These are phyloP conservation scores for Botrytis tulipae DNA, from an alignment of 2,329 filamentous ascomycete species.

Conservation along the genomic window DNA sequence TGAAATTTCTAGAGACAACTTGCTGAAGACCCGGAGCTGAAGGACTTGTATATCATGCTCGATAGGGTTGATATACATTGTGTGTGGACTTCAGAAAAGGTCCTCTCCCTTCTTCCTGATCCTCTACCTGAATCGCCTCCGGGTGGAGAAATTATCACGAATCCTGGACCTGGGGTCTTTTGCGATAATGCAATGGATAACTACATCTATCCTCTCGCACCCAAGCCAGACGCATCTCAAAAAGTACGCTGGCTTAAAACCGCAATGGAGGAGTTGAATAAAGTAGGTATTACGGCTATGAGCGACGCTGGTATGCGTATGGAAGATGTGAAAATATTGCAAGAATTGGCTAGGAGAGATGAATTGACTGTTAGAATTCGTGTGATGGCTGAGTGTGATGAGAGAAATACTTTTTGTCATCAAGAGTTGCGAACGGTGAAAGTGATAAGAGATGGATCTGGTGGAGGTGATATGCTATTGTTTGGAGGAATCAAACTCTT, in stretches of 20 bases:
- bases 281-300: conserved; percentile 65
- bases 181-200: conserved; percentile 70
- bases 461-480: conserved; percentile 42
- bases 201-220: conserved; percentile 55
- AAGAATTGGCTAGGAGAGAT: conserved; percentile 48
- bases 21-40: conserved; percentile 50
- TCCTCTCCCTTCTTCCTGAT: conserved; percentile 58
- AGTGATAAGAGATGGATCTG: conserved; percentile 26
- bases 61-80: conserved; percentile 70
- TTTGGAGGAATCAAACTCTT: conserved; percentile 68
- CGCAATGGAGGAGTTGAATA: conserved; percentile 62
- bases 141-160: conserved; percentile 61
- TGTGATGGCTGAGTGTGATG: conserved; percentile 65
- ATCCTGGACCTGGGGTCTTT: conserved; percentile 65
- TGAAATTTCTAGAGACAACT: conserved; percentile 46
- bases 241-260: conserved; percentile 55
- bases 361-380: conserved; percentile 64
- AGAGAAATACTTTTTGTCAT: conserved; percentile 63
- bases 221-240: conserved; percentile 52
- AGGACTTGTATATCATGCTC: conserved; percentile 63
- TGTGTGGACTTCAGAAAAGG: conserved; percentile 64
- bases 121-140: conserved; percentile 50
- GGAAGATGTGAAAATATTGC: conserved; percentile 53
- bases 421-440: conserved; percentile 37
- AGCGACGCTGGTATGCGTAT: conserved; percentile 65